Evolutionary conservation across 2,329 filamentous ascomycete genomes (phyloP).

Genomic region (Aplosporella prunicola): DNA sequence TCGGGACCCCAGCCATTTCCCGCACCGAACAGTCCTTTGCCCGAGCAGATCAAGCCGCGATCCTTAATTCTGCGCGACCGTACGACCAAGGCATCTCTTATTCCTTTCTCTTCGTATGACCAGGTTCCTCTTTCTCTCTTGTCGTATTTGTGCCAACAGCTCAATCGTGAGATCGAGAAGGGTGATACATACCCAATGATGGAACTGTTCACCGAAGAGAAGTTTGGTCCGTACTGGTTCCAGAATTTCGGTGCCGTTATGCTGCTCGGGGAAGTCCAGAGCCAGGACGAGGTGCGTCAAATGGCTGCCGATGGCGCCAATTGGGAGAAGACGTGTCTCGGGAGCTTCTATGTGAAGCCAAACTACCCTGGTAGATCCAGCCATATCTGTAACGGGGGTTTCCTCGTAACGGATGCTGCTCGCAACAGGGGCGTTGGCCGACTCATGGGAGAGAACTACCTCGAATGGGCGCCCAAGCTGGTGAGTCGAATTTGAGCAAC

Average conservation of each 20-base stretch:
- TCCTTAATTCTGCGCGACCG: constrained; percentile 77
- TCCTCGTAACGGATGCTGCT: constrained; percentile 39
- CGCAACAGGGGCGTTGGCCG: constrained; percentile 42
- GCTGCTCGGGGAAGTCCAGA: constrained; percentile 62
- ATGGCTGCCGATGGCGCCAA: constrained; percentile 44
- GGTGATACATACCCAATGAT: constrained; percentile 89
- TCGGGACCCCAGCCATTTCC: constrained; percentile 59
- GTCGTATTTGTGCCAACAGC: constrained; percentile 68
- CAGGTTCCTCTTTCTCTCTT: constrained; percentile 69
- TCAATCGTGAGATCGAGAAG: constrained; percentile 84
- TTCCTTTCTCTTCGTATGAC: constrained; percentile 68
- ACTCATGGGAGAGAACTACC: constrained; percentile 43
- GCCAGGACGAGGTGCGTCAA: constrained; percentile 41
- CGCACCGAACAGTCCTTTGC: constrained; percentile 53
- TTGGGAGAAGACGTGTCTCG: constrained; percentile 73
- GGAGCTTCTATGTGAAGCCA: constrained; percentile 89
- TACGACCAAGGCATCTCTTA: constrained; percentile 71
- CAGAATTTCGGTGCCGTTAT: constrained; percentile 83
- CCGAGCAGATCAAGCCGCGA: constrained; percentile 58
- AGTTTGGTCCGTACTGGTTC: constrained; percentile 81
- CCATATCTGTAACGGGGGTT: constrained; percentile 67
- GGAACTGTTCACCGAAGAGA: constrained; percentile 61
- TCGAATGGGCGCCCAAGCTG: constrained; percentile 45
- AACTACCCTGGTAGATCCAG: constrained; percentile 88
- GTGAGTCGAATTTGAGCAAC: constrained; percentile 22